A percentile compares a stretch with the other conserved stretches of the same genome.
phyloP scores from a whole-genome alignment of 495 filamentous ascomycete genomes.

The Penicillium canescens region DNA sequence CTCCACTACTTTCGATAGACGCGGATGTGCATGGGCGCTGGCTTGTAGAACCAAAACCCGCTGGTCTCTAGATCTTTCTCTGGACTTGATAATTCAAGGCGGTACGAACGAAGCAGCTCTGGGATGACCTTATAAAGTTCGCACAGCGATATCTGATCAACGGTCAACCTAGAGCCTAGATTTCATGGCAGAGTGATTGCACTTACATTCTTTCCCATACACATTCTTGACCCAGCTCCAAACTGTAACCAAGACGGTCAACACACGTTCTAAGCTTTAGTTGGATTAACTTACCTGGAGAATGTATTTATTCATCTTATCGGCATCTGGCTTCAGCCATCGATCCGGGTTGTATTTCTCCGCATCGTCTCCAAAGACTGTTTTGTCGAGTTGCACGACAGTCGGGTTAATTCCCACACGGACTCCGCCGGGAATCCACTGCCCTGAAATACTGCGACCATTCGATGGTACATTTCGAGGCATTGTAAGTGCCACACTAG shows the following conservation, averaged over 20 bases:
- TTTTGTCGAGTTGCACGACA: constrained; percentile 31
- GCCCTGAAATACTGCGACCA: constrained; percentile 14
- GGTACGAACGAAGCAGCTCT: constrained; percentile 13
- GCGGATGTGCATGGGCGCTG: neutral
- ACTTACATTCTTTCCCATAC: constrained; percentile 20
- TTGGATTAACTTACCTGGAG: constrained; percentile 5
- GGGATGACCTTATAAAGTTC: constrained; percentile 24
- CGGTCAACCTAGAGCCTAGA: neutral
- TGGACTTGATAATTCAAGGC: constrained; percentile 8
- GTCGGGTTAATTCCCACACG: constrained; percentile 29
- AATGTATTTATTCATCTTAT: constrained; percentile 18
- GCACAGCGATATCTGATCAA: constrained; percentile 12
- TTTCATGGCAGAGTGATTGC: neutral
- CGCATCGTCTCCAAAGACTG: constrained; percentile 52
- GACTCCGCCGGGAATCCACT: constrained; percentile 18
- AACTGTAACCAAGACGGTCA: constrained; percentile 1
- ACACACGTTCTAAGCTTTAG: neutral
- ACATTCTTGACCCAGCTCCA: constrained; percentile 19
- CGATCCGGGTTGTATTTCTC: constrained; percentile 51
- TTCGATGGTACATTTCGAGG: constrained; percentile 19
- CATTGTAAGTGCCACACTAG: constrained; percentile 19
- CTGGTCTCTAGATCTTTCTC: constrained; percentile 2
- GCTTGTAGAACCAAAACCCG: constrained; percentile 16
- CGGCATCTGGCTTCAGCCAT: constrained; percentile 47
- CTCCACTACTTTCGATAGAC: neutral